Conservation (phyloP, 371 early-diverging fungal species). For the Mucor sp. region DNA sequence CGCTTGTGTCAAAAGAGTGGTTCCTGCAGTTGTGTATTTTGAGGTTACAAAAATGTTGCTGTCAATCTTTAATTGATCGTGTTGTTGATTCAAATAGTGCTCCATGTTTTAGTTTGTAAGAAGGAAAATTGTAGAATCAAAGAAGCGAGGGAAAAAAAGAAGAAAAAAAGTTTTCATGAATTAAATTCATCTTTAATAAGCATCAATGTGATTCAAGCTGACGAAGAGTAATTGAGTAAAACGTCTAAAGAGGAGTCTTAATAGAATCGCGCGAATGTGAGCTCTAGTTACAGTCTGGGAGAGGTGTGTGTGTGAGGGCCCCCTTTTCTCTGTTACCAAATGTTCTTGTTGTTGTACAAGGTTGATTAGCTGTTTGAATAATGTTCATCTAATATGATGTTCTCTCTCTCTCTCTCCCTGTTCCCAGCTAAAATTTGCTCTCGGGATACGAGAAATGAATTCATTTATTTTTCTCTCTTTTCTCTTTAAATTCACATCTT, state of each 20-base stretch:
- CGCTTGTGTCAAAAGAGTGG: conserved; percentile 29
- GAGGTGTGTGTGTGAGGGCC: background rate
- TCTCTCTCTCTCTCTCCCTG: background rate
- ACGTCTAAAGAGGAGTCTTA: background rate
- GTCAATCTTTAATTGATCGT: conserved; percentile 1
- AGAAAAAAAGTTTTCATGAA: background rate
- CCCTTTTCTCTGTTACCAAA: background rate
- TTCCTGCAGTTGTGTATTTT: conserved; percentile 21
- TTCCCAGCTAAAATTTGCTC: background rate
- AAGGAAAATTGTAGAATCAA: background rate
- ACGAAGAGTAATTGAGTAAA: conserved; percentile 1
- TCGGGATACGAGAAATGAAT: background rate
- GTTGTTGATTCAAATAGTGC: background rate
- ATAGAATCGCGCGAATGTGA: background rate
- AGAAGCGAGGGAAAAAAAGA: conserved; percentile 1
- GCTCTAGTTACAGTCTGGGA: no score
- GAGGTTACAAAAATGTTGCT: conserved; percentile 8
- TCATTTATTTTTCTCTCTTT: background rate
- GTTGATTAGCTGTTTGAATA: background rate
- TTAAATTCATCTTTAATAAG: background rate
- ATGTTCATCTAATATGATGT: background rate
- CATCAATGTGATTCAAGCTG: conserved; percentile 13
- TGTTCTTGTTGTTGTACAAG: background rate
- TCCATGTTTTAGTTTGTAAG: background rate
- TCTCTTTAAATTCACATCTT: background rate